Conservation (phyloP, 2,329 filamentous ascomycete species). For the Nemania sp. region DNA sequence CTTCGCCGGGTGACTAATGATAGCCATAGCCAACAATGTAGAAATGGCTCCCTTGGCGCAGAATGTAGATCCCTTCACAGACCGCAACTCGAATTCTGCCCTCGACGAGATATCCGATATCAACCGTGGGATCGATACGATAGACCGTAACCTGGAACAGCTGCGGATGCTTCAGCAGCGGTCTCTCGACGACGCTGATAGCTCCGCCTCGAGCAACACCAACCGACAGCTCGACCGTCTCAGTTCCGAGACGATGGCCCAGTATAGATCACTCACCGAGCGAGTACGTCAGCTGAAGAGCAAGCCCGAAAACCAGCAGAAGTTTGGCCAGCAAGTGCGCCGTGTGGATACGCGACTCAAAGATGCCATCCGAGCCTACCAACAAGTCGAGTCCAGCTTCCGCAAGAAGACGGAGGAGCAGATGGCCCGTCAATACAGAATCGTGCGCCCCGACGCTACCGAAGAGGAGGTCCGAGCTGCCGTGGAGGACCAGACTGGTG, state of each 20-base stretch:
- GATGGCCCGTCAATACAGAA: constrained; percentile 86
- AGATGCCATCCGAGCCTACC: constrained; percentile 79
- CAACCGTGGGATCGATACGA: constrained; percentile 73
- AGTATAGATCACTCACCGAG: constrained; percentile 78
- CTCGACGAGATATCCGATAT: constrained; percentile 85
- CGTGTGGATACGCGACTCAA: constrained; percentile 80
- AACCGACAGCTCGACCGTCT: constrained; percentile 73
- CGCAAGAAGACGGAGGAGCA: constrained; percentile 80
- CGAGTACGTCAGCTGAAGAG: constrained; percentile 84
- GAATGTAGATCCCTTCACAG: constrained; percentile 52
- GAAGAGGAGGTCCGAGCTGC: constrained; percentile 79
- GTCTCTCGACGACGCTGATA: constrained; percentile 75
- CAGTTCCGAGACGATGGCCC: constrained; percentile 78
- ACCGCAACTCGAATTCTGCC: constrained; percentile 71
- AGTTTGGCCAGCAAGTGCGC: constrained; percentile 80
- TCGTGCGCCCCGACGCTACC: constrained; percentile 80
- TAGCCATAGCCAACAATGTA: constrained; percentile 54
- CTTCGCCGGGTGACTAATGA: constrained; percentile 20
- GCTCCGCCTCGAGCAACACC: constrained; percentile 66
- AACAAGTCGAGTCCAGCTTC: constrained; percentile 79
- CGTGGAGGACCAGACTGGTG: constrained; percentile 71
- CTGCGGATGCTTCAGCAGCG: constrained; percentile 73
- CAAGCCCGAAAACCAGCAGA: constrained; percentile 73
- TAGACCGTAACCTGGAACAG: constrained; percentile 73
- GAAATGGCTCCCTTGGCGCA: constrained; percentile 72